Conservation (phyloP, 208 protist genomes). For the Trypanosoma scelopori region DNA sequence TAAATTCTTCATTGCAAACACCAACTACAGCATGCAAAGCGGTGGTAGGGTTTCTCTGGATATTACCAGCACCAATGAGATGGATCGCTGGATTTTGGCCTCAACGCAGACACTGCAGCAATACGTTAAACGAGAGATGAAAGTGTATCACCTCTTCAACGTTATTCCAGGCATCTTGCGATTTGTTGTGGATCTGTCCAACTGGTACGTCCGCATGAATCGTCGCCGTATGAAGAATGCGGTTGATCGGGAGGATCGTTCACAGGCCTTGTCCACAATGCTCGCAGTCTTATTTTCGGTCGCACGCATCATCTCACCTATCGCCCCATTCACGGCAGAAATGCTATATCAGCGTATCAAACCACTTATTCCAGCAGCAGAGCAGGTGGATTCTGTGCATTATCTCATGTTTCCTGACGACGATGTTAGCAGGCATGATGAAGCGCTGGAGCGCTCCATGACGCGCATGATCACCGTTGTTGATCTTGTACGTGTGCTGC, state of each 20-base stretch:
- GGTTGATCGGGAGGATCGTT: conserved; percentile 70
- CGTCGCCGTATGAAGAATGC: conserved; percentile 93
- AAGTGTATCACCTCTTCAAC: conserved; percentile 98
- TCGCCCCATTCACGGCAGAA: conserved; percentile 99
- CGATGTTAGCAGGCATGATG: conserved; percentile 63
- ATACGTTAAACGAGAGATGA: conserved; percentile 97
- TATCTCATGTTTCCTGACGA: conserved; percentile 92
- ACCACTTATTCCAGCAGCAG: conserved; percentile 71
- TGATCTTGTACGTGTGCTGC: conserved; percentile 92
- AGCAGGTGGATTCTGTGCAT: conserved; percentile 92
- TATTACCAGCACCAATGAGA: conserved; percentile 91
- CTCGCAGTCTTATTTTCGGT: conserved; percentile 93
- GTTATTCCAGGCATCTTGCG: conserved; percentile 97
- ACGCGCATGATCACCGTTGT: conserved; percentile 92
- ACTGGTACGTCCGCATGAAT: conserved; percentile 99
- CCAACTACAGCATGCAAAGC: conserved; percentile 62
- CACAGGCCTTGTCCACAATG: conserved; percentile 89
- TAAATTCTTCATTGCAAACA: conserved; percentile 98
- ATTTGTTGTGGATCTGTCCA: conserved; percentile 98
- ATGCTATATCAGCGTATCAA: conserved; percentile 98
- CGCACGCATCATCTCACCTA: conserved; percentile 95
- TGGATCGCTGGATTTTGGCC: conserved; percentile 99
- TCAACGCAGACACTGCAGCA: conserved; percentile 91
- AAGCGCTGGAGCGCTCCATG: conserved; percentile 77
- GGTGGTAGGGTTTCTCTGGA: conserved; percentile 54